Evolutionary conservation across 768 basidiomycete species (phyloP), one percentile per base, ranked within the genome.

Genomic region (Pulveroboletus sp.): DNA sequence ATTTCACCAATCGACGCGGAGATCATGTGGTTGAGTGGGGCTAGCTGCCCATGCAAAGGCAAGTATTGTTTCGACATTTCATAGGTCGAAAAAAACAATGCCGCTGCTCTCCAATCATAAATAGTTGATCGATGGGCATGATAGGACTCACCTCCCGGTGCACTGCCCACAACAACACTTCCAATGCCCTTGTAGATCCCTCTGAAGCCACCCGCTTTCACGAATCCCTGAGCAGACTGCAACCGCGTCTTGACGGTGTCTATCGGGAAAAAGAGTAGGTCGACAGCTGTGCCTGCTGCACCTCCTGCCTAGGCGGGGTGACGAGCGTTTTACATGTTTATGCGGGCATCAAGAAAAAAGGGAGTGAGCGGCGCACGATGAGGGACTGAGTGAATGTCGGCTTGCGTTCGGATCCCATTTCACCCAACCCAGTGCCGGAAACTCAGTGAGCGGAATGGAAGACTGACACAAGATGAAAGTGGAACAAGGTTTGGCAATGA

Each of bases 171-270:
- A 6, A 91, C 81, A 7, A 97, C 93, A 64, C 93, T 95, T 26
- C 93, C 94, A 5, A 99, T 73, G 8, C 95, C 95, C 57, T 88
- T 86, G 71, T 99, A 99, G 6, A 98, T 79, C 8, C 92, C 93
- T 44, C 70, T 80, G 68, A 97, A 89, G 0, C 93, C 96, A 14
- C 95, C 95, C 2, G 92, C 84, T 27, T 74, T 72, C 39, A 80
- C 65, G 67, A 99, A 97, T 15, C 95, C 96, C 61, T 89, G 84
- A 3, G 82, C 66, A 6, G 93, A 87, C 61, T 99, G 95, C 31
- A 96, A 76, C 42, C 95, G 85, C 35, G 96, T 98, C 71, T 99
- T 99, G 65, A 98, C 70, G 1, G 95, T 96, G 71, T 99, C 95
- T 50, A 99, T 83, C 2, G 95, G 95, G 68, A 93, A 99, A 73